Base-by-base conservation (phyloP, 164 flowering plant genomes). In the Annona cherimola region DNA sequence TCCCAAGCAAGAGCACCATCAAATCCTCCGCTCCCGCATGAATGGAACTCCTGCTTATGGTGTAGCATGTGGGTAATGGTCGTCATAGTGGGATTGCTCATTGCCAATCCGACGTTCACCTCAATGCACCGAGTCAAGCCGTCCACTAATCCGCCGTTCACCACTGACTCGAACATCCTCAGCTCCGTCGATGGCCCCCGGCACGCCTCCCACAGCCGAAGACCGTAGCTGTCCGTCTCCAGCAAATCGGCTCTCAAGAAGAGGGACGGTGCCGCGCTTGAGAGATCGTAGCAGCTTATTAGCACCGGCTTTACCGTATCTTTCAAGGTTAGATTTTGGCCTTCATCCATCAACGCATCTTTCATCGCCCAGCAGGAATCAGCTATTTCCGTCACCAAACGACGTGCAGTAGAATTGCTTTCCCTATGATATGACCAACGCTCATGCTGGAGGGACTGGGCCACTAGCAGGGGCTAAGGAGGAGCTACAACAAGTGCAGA, bases 11-110 rank as follows among this genome's bases (percentile, higher is more conserved):
- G 70, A 92, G 79, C 35, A 94, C 97, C 84, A 92, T 54, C 70
- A 94, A 70, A 73, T 92, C 99, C 88, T 92, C 97, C 14, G 91
- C 94, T 5, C 99, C 65, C 96, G 80, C 64, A 93, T 97, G 77
- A 86, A 87, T 42, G 99, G 60, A 95, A 95, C 84, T 95, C 99
- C 77, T 91, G 92, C 79, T 93, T 93, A 82, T 95, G 93, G 72
- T 95, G 98, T 70, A 95, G 79, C 83, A 95, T 98, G 84, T 95
- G 99, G 55, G 98, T 95, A 54, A 95, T 91, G 3, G 99, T 98
- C 7, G 99, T 97, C 39, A 96, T 88, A 3, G 97, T 79, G 11
- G 99, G 99, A 77, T 93, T 95, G 70, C 85, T 88, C 99, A 93
- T 95, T 19, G 90, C 89, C 61, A 91, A 69, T 0, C 94, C 94